Percentiles rank a stretch among this genome's conserved stretches.
Conservation (phyloP, 202 grass and related monocot genomes). For the Bolboschoenoplectus hybrid region DNA sequence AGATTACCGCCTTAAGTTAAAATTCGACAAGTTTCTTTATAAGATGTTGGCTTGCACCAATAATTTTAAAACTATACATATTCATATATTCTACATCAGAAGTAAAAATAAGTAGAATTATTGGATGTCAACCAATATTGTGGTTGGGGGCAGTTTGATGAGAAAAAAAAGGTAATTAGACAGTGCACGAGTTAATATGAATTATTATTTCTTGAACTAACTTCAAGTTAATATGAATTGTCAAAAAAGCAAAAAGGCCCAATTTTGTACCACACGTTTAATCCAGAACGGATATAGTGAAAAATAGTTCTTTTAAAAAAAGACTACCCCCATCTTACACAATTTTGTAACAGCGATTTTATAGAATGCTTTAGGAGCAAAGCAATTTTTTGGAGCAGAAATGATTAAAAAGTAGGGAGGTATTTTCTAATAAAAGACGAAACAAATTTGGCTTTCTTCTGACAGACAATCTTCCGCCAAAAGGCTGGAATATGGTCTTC, state of each 20-base stretch:
- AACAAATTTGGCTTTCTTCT: background rate
- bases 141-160: background rate
- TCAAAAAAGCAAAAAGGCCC: background rate
- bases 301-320: conserved; percentile 18
- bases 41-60: background rate
- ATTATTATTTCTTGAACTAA: background rate
- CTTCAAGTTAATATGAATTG: background rate
- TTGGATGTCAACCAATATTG: background rate
- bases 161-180: background rate
- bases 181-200: background rate
- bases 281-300: background rate
- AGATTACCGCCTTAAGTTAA: background rate
- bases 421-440: background rate
- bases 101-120: background rate
- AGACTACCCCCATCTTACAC: background rate
- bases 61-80: background rate
- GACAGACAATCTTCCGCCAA: conserved; percentile 19
- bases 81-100: background rate
- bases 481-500: background rate
- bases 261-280: background rate
- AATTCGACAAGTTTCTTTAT: background rate
- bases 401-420: background rate
- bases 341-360: background rate
- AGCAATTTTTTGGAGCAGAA: background rate
- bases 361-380: background rate